phyloP scores from a whole-genome alignment of 176 grass and related monocot species.

The Juncus inflexus region DNA sequence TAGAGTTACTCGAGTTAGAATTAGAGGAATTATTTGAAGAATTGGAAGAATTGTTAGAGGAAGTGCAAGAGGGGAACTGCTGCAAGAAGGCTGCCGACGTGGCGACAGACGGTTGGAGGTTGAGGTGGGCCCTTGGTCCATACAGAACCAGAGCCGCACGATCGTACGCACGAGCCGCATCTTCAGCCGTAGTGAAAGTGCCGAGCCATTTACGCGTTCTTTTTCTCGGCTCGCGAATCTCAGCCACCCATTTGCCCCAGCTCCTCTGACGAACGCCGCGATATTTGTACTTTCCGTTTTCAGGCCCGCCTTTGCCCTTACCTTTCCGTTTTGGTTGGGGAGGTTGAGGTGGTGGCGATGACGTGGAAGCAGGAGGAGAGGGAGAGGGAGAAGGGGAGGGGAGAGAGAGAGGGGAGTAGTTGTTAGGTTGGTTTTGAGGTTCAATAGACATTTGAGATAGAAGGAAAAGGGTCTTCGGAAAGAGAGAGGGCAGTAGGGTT shows the following conservation, averaged over 20 bases:
- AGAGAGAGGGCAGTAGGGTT: slow-evolving; percentile 31
- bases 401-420: neutral
- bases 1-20: slow-evolving; percentile 23
- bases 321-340: slow-evolving; percentile 19
- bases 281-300: slow-evolving; percentile 80
- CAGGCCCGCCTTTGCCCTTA: slow-evolving; percentile 61
- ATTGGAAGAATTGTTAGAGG: slow-evolving; percentile 20
- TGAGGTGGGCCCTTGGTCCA: slow-evolving; percentile 73
- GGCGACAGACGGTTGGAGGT: slow-evolving; percentile 38
- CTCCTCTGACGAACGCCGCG: slow-evolving; percentile 62
- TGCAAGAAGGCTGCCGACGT: neutral
- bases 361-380: neutral
- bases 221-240: slow-evolving; percentile 71
- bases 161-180: slow-evolving; percentile 82
- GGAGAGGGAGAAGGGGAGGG: slow-evolving; percentile 23
- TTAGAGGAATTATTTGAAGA: slow-evolving; percentile 31
- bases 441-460: slow-evolving; percentile 15
- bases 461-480: slow-evolving; percentile 27
- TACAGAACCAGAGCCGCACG: slow-evolving; percentile 78
- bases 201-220: slow-evolving; percentile 85
- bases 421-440: slow-evolving; percentile 2
- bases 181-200: slow-evolving; percentile 91
- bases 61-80: neutral
- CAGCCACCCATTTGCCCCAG: slow-evolving; percentile 79
- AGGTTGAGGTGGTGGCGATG: neutral